These are phyloP conservation scores for Suhomyces bolitotheri DNA, from an alignment of 1,139 yeast species.

Conservation along the genomic window DNA sequence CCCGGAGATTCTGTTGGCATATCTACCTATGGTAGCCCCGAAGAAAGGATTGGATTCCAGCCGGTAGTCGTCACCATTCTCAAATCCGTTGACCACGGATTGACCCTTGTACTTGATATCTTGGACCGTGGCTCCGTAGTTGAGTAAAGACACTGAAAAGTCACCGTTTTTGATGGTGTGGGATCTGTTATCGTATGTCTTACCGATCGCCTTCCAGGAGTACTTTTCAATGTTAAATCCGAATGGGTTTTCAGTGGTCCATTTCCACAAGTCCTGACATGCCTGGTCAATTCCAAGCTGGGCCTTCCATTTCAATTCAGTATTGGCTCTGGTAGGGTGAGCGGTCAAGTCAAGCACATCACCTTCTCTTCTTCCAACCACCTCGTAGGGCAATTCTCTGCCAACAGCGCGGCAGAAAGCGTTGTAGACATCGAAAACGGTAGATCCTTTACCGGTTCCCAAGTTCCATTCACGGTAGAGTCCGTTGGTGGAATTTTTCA, in stretches of 20 bases:
- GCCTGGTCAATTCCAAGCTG: conserved; percentile 59
- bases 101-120: conserved; percentile 37
- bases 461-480: conserved; percentile 78
- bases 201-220: conserved; percentile 29
- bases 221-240: conserved; percentile 53
- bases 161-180: conserved; percentile 38
- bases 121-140: conserved; percentile 56
- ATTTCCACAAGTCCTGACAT: conserved; percentile 73
- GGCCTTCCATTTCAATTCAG: conserved; percentile 68
- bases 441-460: conserved; percentile 78
- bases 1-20: conserved; percentile 58
- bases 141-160: conserved; percentile 47
- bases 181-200: conserved; percentile 35
- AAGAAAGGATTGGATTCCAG: conserved; percentile 48
- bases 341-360: conserved; percentile 80
- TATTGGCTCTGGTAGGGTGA: conserved; percentile 63
- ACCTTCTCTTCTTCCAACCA: conserved; percentile 70
- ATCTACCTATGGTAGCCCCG: conserved; percentile 66
- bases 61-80: conserved; percentile 37
- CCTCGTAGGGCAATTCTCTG: conserved; percentile 61
- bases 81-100: conserved; percentile 37
- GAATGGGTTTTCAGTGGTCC: conserved; percentile 70
- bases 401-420: conserved; percentile 75
- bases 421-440: conserved; percentile 70
- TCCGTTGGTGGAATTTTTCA: conserved; percentile 37